A percentile compares a stretch with the other conserved stretches of the same genome.
These are phyloP conservation scores for Ceratobasidium sp. DNA, from an alignment of 1,284 basidiomycete genomes.

Conservation along the genomic window DNA sequence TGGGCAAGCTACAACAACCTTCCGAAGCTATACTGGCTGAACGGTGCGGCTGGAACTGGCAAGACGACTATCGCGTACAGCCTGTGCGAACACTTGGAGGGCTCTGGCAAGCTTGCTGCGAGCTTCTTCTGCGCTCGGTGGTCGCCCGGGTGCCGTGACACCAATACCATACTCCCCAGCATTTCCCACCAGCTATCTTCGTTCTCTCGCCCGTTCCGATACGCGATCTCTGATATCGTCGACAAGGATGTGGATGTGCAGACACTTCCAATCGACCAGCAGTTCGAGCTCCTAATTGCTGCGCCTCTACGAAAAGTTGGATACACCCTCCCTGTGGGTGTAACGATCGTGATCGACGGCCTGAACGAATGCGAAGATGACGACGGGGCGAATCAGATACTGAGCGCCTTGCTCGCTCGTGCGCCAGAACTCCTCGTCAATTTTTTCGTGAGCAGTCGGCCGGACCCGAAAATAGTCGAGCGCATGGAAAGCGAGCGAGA, in stretches of 20 bases:
- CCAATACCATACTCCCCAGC: neutral
- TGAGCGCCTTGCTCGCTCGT: neutral
- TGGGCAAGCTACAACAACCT: neutral
- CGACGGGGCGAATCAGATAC: neutral
- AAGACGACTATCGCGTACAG: neutral
- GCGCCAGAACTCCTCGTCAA: neutral
- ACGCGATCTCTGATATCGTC: neutral
- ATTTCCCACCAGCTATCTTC: neutral
- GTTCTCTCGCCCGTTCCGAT: neutral
- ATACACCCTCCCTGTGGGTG: neutral
- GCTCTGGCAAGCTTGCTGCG: neutral
- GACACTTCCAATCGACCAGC: neutral
- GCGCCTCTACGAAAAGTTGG: neutral
- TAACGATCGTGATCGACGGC: neutral
- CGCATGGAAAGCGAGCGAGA: neutral
- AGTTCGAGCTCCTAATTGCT: neutral
- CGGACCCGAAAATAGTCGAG: neutral
- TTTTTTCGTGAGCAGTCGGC: neutral
- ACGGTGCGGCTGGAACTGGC: neutral
- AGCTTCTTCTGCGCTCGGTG: conserved; percentile 10
- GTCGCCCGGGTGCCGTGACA: neutral
- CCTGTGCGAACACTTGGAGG: neutral
- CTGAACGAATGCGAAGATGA: conserved; percentile 1
- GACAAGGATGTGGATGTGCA: neutral
- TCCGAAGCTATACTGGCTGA: neutral